Evolutionary conservation across 768 basidiomycete genomes (phyloP).

Genomic region (Piloderma croceum): DNA sequence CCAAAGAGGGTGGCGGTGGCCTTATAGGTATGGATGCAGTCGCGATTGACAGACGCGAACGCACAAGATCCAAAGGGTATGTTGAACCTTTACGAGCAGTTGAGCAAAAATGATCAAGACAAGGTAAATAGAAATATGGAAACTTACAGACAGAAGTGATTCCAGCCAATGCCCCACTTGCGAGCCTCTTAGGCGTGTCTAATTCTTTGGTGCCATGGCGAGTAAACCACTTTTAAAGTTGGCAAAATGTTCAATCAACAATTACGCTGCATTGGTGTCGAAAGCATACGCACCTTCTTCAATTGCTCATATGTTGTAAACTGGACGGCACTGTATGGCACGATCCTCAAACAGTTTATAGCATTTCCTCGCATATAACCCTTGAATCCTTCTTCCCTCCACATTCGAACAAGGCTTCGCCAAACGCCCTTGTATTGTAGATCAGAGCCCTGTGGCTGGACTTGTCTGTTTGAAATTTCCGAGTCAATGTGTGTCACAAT

Average conservation of each 20-base stretch:
- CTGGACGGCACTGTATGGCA: constrained; percentile 88
- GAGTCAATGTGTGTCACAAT: too few species aligned
- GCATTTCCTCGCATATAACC: constrained; percentile 95
- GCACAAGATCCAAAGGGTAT: constrained; percentile 91
- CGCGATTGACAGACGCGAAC: constrained; percentile 88
- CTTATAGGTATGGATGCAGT: constrained; percentile 67
- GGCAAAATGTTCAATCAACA: neutral
- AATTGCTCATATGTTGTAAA: constrained; percentile 88
- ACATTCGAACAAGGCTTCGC: constrained; percentile 77
- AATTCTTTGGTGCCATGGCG: constrained; percentile 63
- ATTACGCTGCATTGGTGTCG: too few species aligned
- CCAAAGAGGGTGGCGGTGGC: constrained; percentile 21
- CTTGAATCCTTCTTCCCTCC: constrained; percentile 87
- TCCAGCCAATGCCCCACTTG: constrained; percentile 86
- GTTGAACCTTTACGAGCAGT: constrained; percentile 53
- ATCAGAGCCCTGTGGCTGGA: constrained; percentile 64
- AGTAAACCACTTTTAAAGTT: constrained; percentile 60
- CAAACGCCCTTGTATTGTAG: constrained; percentile 81
- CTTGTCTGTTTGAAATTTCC: constrained; percentile 69
- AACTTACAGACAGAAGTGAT: constrained; percentile 89
- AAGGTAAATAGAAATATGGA: constrained; percentile 7
- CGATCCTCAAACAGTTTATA: constrained; percentile 87
- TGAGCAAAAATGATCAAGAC: constrained; percentile 6
- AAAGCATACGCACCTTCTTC: constrained; percentile 66
- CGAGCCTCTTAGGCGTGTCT: constrained; percentile 82